A percentile compares a stretch with the other conserved stretches of the same genome.
Evolutionary conservation across 768 basidiomycete genomes (phyloP).

Genomic region (Hirschioporus abietinus): DNA sequence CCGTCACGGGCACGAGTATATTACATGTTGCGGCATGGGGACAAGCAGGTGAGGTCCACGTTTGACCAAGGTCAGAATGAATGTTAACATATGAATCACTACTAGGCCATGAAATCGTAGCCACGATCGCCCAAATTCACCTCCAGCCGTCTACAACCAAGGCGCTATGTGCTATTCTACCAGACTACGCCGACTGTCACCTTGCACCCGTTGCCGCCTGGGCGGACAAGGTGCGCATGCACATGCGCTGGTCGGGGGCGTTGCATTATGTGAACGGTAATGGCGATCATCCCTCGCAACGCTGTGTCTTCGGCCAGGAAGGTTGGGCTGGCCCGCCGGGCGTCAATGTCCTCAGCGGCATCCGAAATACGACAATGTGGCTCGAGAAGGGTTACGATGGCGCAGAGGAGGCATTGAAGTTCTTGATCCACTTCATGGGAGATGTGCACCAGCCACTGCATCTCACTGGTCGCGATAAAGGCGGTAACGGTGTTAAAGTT

Average conservation of each 20-base stretch:
- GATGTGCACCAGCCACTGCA: constrained; percentile 95
- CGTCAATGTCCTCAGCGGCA: constrained; percentile 70
- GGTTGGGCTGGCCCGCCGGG: constrained; percentile 63
- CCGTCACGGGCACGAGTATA: neutral
- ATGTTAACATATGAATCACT: neutral
- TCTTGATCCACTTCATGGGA: constrained; percentile 89
- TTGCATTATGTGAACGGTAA: constrained; percentile 73
- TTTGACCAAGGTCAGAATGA: neutral
- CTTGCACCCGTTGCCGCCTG: constrained; percentile 82
- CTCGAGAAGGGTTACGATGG: constrained; percentile 34
- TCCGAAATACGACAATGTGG: constrained; percentile 69
- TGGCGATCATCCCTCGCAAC: constrained; percentile 71
- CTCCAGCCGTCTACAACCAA: constrained; percentile 68
- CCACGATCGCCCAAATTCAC: constrained; percentile 92
- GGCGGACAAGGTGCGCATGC: constrained; percentile 69
- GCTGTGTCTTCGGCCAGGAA: constrained; percentile 66
- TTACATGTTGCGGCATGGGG: neutral
- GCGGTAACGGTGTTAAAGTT: constrained; percentile 80
- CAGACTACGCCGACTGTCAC: constrained; percentile 52
- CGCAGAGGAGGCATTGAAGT: constrained; percentile 82
- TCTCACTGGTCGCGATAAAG: constrained; percentile 79
- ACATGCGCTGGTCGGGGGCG: constrained; percentile 65
- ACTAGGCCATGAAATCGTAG: constrained; percentile 84
- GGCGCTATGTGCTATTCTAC: constrained; percentile 66
- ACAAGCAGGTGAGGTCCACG: neutral